These are phyloP conservation scores for Bretziella fagacearum DNA, from an alignment of 2,329 filamentous ascomycete genomes.

Conservation along the genomic window DNA sequence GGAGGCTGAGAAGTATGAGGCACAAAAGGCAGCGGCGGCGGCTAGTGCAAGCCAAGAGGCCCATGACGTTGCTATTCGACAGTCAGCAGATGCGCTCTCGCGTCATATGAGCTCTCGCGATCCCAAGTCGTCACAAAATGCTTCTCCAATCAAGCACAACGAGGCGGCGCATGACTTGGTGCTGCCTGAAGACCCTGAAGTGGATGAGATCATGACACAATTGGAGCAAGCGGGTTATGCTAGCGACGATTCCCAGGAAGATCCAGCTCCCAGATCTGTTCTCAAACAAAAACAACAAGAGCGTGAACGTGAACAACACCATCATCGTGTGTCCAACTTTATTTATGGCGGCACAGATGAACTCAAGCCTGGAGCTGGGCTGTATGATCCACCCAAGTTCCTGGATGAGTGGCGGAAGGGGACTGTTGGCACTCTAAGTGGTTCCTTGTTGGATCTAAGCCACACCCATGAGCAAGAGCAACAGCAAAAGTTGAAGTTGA, in stretches of 20 bases:
- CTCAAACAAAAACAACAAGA: conserved; percentile 9
- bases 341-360: conserved; percentile 8
- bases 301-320: conserved; percentile 7
- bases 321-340: conserved; percentile 10
- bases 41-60: conserved; percentile 1
- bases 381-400: conserved; percentile 42
- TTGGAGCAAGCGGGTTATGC: conserved; percentile 10
- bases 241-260: conserved; percentile 12
- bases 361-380: conserved; percentile 29
- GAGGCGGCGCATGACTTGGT: neutral
- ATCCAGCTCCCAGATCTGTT: conserved; percentile 5
- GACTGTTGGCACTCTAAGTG: conserved; percentile 42
- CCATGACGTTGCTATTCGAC: neutral
- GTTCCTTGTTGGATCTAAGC: conserved; percentile 42
- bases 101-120: neutral
- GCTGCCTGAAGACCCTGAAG: conserved; percentile 16
- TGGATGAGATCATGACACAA: conserved; percentile 13
- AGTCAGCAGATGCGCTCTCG: neutral
- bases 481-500: conserved; percentile 2
- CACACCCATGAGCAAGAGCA: conserved; percentile 15
- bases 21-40: conserved; percentile 7
- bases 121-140: neutral
- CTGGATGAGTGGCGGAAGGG: conserved; percentile 60
- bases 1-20: conserved; percentile 26
- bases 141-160: conserved; percentile 13